Evolutionary conservation across 106 monocot genomes (phyloP).

Genomic region (Xerophyta viscosa): DNA sequence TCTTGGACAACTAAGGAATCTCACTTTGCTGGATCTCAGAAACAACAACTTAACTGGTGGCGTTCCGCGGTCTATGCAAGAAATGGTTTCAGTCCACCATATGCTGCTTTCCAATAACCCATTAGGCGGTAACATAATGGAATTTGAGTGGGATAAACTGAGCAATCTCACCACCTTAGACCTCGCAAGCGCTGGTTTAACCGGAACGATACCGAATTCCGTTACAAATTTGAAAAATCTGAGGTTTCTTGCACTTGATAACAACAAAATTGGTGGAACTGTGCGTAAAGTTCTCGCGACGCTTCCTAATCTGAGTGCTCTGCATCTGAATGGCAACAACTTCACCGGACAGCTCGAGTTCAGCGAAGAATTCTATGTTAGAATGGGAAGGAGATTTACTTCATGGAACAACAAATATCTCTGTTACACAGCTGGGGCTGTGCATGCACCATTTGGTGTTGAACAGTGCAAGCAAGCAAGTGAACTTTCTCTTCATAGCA

Average conservation of each 20-base stretch:
- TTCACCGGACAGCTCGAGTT: slow-evolving; percentile 50
- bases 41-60: slow-evolving; percentile 54
- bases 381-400: slow-evolving; percentile 76
- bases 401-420: slow-evolving; percentile 71
- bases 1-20: slow-evolving; percentile 30
- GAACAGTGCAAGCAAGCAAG: slow-evolving; percentile 33
- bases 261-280: slow-evolving; percentile 43
- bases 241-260: slow-evolving; percentile 58
- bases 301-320: slow-evolving; percentile 34
- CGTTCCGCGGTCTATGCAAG: slow-evolving; percentile 18
- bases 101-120: slow-evolving; percentile 71
- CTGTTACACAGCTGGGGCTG: slow-evolving; percentile 36
- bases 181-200: slow-evolving; percentile 36
- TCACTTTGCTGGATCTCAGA: slow-evolving; percentile 66
- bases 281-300: slow-evolving; percentile 35
- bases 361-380: slow-evolving; percentile 42
- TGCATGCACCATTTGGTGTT: slow-evolving; percentile 48
- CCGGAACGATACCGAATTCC: slow-evolving; percentile 49
- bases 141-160: slow-evolving; percentile 31
- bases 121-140: slow-evolving; percentile 29
- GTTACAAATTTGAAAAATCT: slow-evolving; percentile 32
- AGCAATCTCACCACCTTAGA: slow-evolving; percentile 51
- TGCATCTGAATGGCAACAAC: slow-evolving; percentile 65
- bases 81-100: slow-evolving; percentile 49
- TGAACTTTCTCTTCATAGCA: background rate